Evolutionary conservation across 176 grass and related monocot genomes (phyloP).

Genomic region (Bothriochloa decipiens): DNA sequence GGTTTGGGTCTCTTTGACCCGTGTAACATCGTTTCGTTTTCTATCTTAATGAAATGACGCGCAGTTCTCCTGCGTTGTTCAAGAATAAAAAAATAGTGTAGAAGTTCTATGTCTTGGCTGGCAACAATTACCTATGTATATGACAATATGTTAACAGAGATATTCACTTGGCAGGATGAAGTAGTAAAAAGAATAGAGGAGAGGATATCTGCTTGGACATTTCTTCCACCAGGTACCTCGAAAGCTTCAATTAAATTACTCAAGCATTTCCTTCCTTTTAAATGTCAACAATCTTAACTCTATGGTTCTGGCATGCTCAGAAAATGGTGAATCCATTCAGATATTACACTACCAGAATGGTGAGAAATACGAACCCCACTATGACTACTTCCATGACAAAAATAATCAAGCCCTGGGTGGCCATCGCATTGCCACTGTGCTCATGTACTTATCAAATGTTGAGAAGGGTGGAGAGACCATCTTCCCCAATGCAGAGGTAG

Average conservation of each 20-base stretch:
- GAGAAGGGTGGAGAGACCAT: slow-evolving; percentile 88
- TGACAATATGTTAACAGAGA: neutral
- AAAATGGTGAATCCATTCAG: slow-evolving; percentile 84
- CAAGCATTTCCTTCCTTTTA: slow-evolving; percentile 4
- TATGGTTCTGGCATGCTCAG: slow-evolving; percentile 43
- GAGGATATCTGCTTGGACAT: slow-evolving; percentile 84
- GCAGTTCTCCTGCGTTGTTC: too few species aligned
- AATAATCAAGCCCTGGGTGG: slow-evolving; percentile 84
- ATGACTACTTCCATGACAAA: slow-evolving; percentile 89
- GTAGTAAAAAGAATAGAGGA: slow-evolving; percentile 73
- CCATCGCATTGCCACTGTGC: slow-evolving; percentile 78
- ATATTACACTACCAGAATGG: slow-evolving; percentile 87
- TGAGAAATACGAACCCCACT: slow-evolving; percentile 89
- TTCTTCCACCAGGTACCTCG: slow-evolving; percentile 73
- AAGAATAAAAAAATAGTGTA: neutral
- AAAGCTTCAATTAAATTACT: neutral
- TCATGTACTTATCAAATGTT: slow-evolving; percentile 89
- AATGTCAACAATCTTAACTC: slow-evolving; percentile 23
- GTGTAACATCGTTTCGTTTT: too few species aligned
- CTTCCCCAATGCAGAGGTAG: slow-evolving; percentile 86
- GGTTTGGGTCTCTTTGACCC: too few species aligned
- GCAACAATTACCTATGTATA: neutral
- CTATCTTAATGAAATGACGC: too few species aligned
- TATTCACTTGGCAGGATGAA: slow-evolving; percentile 69
- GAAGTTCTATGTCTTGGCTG: neutral